These are phyloP conservation scores for Amaranthus hypochondriacus DNA, from an alignment of 148 eudicot genomes.

Conservation along the genomic window DNA sequence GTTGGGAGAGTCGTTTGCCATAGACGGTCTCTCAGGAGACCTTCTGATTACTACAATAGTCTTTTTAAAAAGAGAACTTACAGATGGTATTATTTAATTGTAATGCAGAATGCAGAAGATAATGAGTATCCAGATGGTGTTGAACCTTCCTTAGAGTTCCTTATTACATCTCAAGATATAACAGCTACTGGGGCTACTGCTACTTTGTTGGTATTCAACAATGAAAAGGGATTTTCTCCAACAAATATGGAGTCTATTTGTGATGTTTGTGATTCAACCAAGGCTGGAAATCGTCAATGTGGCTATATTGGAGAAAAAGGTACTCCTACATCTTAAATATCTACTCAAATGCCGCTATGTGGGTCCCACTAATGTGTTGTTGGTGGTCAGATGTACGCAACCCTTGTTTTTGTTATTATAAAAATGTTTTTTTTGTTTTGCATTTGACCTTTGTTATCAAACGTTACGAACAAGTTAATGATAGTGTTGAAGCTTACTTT, in stretches of 20 bases:
- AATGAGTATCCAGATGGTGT: constrained; percentile 57
- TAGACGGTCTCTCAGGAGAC: too few species aligned
- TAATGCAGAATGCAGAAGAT: constrained; percentile 70
- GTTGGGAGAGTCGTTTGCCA: too few species aligned
- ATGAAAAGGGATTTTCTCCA: constrained; percentile 56
- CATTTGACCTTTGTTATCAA: too few species aligned
- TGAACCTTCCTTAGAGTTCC: constrained; percentile 58
- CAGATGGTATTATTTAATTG: background rate
- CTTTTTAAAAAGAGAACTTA: too few species aligned
- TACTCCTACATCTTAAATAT: background rate
- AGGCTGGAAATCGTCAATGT: constrained; percentile 52
- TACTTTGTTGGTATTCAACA: constrained; percentile 60
- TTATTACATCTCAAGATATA: constrained; percentile 55
- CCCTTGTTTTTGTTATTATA: too few species aligned
- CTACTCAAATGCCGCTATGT: too few species aligned
- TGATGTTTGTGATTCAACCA: constrained; percentile 62
- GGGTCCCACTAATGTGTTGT: too few species aligned
- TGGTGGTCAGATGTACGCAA: too few species aligned
- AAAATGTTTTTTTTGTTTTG: too few species aligned
- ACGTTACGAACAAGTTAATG: too few species aligned
- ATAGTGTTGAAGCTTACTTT: too few species aligned
- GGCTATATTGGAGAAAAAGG: constrained; percentile 81
- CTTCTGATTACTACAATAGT: too few species aligned
- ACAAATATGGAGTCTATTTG: constrained; percentile 65
- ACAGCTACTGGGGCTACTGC: constrained; percentile 59